These are phyloP conservation scores for Boletus patriciae DNA, from an alignment of 768 basidiomycete genomes.

Conservation along the genomic window DNA sequence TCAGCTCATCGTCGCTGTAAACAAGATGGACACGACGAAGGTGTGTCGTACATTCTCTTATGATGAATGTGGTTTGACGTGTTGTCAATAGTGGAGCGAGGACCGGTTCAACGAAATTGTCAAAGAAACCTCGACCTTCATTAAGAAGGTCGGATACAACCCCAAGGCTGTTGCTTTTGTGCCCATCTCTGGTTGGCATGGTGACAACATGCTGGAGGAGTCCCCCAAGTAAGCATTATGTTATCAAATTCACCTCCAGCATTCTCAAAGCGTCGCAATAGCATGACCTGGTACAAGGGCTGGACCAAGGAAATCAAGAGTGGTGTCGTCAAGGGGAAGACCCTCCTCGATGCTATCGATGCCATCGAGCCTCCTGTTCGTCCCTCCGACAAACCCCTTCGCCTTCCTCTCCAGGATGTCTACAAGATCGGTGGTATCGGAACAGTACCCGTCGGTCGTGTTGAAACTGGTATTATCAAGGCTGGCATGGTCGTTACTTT, in stretches of 20 bases:
- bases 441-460: constrained; percentile 99
- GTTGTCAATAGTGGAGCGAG: constrained; percentile 81
- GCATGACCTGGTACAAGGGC: constrained; percentile 99
- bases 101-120: constrained; percentile 99
- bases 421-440: constrained; percentile 99
- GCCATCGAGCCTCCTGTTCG: constrained; percentile 97
- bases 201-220: constrained; percentile 99
- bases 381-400: constrained; percentile 99
- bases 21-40: constrained; percentile 99
- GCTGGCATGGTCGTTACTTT: constrained; percentile 99
- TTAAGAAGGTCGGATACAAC: constrained; percentile 99
- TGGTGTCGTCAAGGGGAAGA: constrained; percentile 96
- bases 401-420: constrained; percentile 99
- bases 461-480: constrained; percentile 99
- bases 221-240: constrained; percentile 72
- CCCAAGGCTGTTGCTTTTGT: constrained; percentile 98
- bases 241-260: not conserved
- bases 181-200: constrained; percentile 99
- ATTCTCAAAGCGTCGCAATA: constrained; percentile 35
- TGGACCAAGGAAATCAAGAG: constrained; percentile 97
- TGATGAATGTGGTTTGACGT: constrained; percentile 1
- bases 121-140: constrained; percentile 97
- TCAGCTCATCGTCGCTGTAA: constrained; percentile 99
- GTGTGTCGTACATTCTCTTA: constrained; percentile 37
- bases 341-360: constrained; percentile 98